Percentiles rank a stretch among this genome's conserved stretches.
Conservation (phyloP, 106 monocot genomes). For the Dendrobium officinale region DNA sequence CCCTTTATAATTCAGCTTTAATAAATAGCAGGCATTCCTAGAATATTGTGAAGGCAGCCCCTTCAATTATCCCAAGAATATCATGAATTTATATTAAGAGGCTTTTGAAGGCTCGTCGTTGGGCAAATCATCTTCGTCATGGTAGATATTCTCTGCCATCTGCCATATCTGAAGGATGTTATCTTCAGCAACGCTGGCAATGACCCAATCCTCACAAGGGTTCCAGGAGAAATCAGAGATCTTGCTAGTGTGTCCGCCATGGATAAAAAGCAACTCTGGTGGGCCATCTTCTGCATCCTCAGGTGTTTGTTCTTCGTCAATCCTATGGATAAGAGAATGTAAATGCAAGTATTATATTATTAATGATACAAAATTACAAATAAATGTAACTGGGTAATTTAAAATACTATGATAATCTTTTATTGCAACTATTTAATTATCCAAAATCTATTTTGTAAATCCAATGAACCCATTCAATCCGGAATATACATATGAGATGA, state of each 20-base stretch:
- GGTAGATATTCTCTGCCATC: constrained; percentile 99
- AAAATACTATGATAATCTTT: no score
- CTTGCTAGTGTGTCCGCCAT: constrained; percentile 98
- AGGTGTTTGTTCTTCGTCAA: constrained; percentile 76
- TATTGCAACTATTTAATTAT: no score
- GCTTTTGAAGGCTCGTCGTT: not conserved
- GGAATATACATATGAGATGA: no score
- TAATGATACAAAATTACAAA: no score
- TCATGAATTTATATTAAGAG: not conserved
- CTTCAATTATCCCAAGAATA: no score
- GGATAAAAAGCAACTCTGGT: constrained; percentile 82
- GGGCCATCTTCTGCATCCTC: constrained; percentile 96
- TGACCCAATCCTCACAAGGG: constrained; percentile 81
- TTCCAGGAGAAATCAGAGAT: constrained; percentile 99
- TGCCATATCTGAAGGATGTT: constrained; percentile 99
- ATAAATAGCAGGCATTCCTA: no score
- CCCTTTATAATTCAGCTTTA: no score
- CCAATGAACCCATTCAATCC: no score
- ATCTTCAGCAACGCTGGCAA: constrained; percentile 92
- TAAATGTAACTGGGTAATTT: no score
- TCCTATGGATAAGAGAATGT: constrained; percentile 32
- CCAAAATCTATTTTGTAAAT: no score
- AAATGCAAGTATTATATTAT: not conserved
- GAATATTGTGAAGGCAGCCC: no score
- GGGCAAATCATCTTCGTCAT: constrained; percentile 61